Evolutionary conservation across 106 monocot genomes (phyloP).

Genomic region (Acanthochlamys bracteata): DNA sequence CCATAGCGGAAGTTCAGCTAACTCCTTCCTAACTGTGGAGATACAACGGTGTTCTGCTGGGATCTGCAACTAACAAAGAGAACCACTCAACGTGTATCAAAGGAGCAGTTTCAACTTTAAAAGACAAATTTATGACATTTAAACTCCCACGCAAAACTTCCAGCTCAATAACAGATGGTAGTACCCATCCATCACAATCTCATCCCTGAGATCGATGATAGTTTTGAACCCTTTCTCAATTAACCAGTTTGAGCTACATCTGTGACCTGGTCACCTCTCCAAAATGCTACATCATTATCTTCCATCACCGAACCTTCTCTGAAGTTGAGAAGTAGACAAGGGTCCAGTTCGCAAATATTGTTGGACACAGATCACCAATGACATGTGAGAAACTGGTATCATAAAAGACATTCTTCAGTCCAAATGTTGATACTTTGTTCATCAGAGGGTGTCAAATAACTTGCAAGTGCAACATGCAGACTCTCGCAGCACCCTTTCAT

Average conservation of each 20-base stretch:
- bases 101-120: conserved; percentile 84
- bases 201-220: conserved; percentile 86
- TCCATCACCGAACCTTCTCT: conserved; percentile 23
- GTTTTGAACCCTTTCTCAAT: conserved; percentile 78
- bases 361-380: conserved; percentile 61
- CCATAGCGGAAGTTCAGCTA: conserved; percentile 82
- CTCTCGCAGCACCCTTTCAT: conserved; percentile 94
- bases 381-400: conserved; percentile 85
- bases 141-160: conserved; percentile 60
- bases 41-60: conserved; percentile 62
- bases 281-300: conserved; percentile 82
- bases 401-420: conserved; percentile 90
- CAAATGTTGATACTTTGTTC: conserved; percentile 42
- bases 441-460: conserved; percentile 56
- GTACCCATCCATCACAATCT: conserved; percentile 46
- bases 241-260: conserved; percentile 79
- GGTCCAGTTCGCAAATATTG: conserved; percentile 78
- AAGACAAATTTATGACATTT: conserved; percentile 60
- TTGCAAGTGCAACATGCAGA: conserved; percentile 73
- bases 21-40: conserved; percentile 90
- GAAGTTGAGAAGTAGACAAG: conserved; percentile 56
- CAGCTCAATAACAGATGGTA: conserved; percentile 42
- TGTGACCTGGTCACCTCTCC: conserved; percentile 96
- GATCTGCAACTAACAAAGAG: conserved; percentile 54
- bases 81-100: conserved; percentile 75